Evolutionary conservation across 1,139 yeast species (phyloP).

Genomic region (Geotrichum phurueaensis): DNA sequence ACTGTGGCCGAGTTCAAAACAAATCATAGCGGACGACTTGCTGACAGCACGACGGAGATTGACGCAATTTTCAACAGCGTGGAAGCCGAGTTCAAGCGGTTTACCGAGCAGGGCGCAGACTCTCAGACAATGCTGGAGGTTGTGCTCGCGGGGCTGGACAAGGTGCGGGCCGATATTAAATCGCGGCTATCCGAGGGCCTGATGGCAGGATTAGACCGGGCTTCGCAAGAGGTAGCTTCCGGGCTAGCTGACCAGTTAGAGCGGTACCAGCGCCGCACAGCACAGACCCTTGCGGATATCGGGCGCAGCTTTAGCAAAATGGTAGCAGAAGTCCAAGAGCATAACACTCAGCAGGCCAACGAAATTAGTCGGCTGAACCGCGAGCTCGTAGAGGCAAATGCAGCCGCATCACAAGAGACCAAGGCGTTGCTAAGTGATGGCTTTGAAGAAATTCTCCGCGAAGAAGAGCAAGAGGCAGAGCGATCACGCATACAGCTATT

Average conservation of each 20-base stretch:
- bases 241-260: constrained; percentile 1
- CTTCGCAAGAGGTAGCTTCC: constrained; percentile 20
- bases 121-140: constrained; percentile 21
- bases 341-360: constrained; percentile 13
- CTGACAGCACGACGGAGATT: constrained; percentile 18
- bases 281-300: not conserved
- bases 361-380: constrained; percentile 2
- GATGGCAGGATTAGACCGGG: constrained; percentile 18
- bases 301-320: not conserved
- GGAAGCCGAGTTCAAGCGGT: constrained; percentile 13
- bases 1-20: constrained; percentile 14
- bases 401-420: not conserved
- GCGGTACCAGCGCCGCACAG: not conserved
- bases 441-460: not conserved
- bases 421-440: not conserved
- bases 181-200: constrained; percentile 22
- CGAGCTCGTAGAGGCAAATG: not conserved
- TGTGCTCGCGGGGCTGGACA: constrained; percentile 22
- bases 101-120: constrained; percentile 16
- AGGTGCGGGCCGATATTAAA: constrained; percentile 23
- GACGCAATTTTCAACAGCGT: constrained; percentile 19
- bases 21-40: constrained; percentile 20
- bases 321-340: constrained; percentile 9
- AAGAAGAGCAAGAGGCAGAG: constrained; percentile 10
- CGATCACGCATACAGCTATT: constrained; percentile 10